Conservation (phyloP, 1,284 basidiomycete genomes). For the Hemileia vastatrix region DNA sequence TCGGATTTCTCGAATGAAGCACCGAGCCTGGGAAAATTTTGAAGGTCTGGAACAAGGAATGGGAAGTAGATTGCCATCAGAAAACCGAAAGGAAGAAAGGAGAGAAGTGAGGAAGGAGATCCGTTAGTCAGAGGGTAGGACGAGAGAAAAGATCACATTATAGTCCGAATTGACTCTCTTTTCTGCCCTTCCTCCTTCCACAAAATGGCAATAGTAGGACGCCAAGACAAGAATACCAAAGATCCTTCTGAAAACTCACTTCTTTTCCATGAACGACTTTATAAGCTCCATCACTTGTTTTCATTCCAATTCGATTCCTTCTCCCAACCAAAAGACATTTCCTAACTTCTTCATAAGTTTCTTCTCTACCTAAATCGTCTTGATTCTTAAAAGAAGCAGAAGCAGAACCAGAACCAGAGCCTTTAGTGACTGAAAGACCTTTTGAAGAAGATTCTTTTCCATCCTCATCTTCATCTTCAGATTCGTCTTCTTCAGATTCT, state of each 20-base stretch:
- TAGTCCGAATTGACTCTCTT: too few species aligned
- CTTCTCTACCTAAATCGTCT: neutral
- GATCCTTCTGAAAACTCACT: too few species aligned
- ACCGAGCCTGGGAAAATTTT: constrained; percentile 38
- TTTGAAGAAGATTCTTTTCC: constrained; percentile 8
- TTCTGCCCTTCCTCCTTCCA: too few species aligned
- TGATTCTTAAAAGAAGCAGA: neutral
- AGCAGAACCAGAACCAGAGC: neutral
- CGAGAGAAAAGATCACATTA: too few species aligned
- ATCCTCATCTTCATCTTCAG: too few species aligned
- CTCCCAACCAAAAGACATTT: neutral
- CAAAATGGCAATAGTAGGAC: too few species aligned
- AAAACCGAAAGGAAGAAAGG: neutral
- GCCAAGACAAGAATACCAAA: too few species aligned
- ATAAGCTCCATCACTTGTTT: too few species aligned
- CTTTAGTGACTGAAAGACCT: constrained; percentile 24
- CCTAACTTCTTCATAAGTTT: constrained; percentile 4
- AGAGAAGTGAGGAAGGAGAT: neutral
- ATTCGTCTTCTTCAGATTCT: too few species aligned
- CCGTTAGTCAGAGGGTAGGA: too few species aligned
- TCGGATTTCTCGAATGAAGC: constrained; percentile 28
- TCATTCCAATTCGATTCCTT: neutral
- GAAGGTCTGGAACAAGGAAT: constrained; percentile 26
- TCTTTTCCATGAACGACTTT: too few species aligned
- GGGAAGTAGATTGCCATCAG: neutral